These are phyloP conservation scores for Dactylellina leptospora DNA, from an alignment of 2,329 filamentous ascomycete species.

Conservation along the genomic window DNA sequence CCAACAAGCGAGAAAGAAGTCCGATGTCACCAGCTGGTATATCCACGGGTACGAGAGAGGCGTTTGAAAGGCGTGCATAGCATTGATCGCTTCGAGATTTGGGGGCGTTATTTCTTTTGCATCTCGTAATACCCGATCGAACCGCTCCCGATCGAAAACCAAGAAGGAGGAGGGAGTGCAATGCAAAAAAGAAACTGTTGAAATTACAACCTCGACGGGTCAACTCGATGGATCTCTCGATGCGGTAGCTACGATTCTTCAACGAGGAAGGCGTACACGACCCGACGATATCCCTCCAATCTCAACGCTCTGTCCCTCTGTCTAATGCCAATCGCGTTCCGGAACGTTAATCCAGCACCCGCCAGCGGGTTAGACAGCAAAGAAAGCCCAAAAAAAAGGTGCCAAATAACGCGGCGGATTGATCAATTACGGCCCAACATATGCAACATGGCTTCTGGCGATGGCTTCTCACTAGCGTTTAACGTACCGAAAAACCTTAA, in stretches of 20 bases:
- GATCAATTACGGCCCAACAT: not conserved
- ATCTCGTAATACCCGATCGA: not conserved
- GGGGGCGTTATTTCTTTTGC: not conserved
- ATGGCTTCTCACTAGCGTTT: not conserved
- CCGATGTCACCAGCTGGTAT: too few relatives aligned
- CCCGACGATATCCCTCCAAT: not conserved
- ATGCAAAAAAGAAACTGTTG: not conserved
- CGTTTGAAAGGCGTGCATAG: not conserved
- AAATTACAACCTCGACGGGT: not conserved
- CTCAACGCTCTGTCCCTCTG: not conserved
- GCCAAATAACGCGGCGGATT: not conserved
- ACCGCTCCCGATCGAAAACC: not conserved
- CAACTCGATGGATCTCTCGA: not conserved
- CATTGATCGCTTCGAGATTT: not conserved
- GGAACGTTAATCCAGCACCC: too few relatives aligned
- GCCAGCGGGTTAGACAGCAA: not conserved
- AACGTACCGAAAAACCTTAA: slow-evolving; percentile 18
- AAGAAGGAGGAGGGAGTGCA: not conserved
- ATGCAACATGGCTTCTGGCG: not conserved
- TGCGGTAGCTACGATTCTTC: slow-evolving; percentile 17
- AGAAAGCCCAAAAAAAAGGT: not conserved
- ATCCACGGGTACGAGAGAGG: not conserved
- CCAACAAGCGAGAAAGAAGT: not conserved
- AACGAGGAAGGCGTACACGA: slow-evolving; percentile 38
- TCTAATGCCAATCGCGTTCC: too few relatives aligned